A percentile compares a stretch with the other conserved stretches of the same genome.
These are phyloP conservation scores for Elaeagnus macrophylla DNA, from an alignment of 306 rosid species.

Conservation along the genomic window DNA sequence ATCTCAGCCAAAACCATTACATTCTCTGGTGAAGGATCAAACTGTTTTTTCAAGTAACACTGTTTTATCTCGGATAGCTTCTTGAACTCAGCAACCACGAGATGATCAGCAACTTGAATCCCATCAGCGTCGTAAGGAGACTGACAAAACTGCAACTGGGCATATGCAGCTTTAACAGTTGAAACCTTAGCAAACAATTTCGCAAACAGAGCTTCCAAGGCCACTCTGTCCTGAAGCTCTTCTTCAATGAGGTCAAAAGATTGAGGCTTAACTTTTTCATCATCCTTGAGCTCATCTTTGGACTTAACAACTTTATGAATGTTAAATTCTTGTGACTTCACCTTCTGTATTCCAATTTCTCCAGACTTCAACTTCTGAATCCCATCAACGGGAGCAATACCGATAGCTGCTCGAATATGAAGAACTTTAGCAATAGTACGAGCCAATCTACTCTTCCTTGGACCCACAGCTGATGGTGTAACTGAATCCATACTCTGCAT, in stretches of 20 bases:
- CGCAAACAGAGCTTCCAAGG: slow-evolving; percentile 56
- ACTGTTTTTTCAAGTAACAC: slow-evolving; percentile 64
- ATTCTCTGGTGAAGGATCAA: slow-evolving; percentile 51
- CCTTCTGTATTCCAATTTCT: not conserved
- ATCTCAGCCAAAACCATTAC: slow-evolving; percentile 52
- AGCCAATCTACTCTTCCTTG: slow-evolving; percentile 57
- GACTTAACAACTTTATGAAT: too few species aligned
- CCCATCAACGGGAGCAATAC: slow-evolving; percentile 49
- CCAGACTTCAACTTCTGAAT: slow-evolving; percentile 36
- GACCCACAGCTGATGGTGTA: slow-evolving; percentile 42
- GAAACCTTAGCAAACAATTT: slow-evolving; percentile 67
- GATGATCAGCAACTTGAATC: slow-evolving; percentile 58
- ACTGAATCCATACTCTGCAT: slow-evolving; percentile 68
- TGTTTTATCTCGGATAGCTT: slow-evolving; percentile 73
- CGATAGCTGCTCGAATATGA: slow-evolving; percentile 47
- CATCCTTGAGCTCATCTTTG: not conserved
- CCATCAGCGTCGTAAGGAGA: slow-evolving; percentile 75
- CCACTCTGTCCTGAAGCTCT: slow-evolving; percentile 48
- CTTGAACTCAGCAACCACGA: slow-evolving; percentile 51
- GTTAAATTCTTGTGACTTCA: too few species aligned
- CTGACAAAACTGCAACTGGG: slow-evolving; percentile 60
- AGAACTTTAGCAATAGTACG: slow-evolving; percentile 74
- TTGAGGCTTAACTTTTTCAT: slow-evolving; percentile 8
- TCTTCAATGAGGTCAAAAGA: slow-evolving; percentile 27
- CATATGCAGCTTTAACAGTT: slow-evolving; percentile 69